Percentiles rank a stretch among this genome's conserved stretches.
These are phyloP conservation scores for Pythium chondricola DNA, from an alignment of 352 stramenopile species.

Conservation along the genomic window DNA sequence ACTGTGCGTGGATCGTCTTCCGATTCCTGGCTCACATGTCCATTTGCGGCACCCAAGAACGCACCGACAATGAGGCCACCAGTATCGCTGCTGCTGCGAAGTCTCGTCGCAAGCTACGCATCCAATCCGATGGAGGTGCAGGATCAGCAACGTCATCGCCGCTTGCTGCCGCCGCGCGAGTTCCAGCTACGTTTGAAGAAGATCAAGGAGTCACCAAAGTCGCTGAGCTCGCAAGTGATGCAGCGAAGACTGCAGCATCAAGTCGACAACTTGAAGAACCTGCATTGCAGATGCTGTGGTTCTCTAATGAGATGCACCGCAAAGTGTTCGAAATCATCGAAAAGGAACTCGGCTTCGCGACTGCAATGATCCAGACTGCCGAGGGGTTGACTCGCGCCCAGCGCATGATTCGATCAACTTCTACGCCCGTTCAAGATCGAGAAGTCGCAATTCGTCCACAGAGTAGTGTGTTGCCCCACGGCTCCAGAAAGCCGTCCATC, in stretches of 20 bases:
- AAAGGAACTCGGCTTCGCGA: slow-evolving; percentile 65
- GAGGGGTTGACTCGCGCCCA: slow-evolving; percentile 76
- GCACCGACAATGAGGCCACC: slow-evolving; percentile 67
- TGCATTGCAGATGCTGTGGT: slow-evolving; percentile 78
- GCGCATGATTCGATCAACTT: slow-evolving; percentile 76
- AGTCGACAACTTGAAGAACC: slow-evolving; percentile 69
- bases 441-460: slow-evolving; percentile 31
- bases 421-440: slow-evolving; percentile 62
- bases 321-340: slow-evolving; percentile 86
- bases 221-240: slow-evolving; percentile 73
- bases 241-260: slow-evolving; percentile 66
- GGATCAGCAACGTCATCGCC: slow-evolving; percentile 12
- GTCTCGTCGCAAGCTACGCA: slow-evolving; percentile 56
- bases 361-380: slow-evolving; percentile 58
- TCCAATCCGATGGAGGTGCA: slow-evolving; percentile 33
- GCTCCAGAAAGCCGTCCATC: slow-evolving; percentile 5
- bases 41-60: slow-evolving; percentile 63
- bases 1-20: slow-evolving; percentile 79
- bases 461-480: slow-evolving; percentile 29
- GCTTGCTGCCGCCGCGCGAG: slow-evolving; percentile 15
- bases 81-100: slow-evolving; percentile 61
- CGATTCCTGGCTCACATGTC: slow-evolving; percentile 66
- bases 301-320: slow-evolving; percentile 80
- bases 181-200: slow-evolving; percentile 36
- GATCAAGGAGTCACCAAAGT: slow-evolving; percentile 47